Evolutionary conservation across 2,329 filamentous ascomycete species (phyloP), one percentile per base, ranked within the genome.

Genomic region (Bipolaris bicolor): DNA sequence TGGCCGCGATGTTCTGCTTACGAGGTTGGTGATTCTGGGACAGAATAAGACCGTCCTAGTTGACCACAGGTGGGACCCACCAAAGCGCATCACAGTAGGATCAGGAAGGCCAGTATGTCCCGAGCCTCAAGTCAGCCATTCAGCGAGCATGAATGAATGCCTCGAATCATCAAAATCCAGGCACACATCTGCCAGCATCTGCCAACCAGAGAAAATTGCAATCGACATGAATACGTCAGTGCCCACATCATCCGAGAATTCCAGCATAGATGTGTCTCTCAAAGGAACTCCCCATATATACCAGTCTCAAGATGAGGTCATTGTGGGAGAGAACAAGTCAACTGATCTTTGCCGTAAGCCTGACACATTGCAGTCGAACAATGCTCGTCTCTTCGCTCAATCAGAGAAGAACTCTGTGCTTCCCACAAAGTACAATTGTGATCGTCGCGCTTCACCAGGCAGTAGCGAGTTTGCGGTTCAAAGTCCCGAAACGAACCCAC

Each of bases 1-100:
- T 31, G 36, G 7, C 7, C 9, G 44, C 29, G 51, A 47, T n/a
- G 18, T 64, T 15, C 11, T 49, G 0, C 5, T 72, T 18, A 58
- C 39, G 7, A 63, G 64, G 11, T 56, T 72, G 3, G 50, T 69
- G 1, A 60, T 73, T 11, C 61, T 47, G 6, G 65, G 65, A 5
- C 52, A 56, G n/a, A 22, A 61, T 16, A 57, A 58, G 7, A 37
- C 34, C 1, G n/a, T 31, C 6, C 15, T 73, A 6, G 45, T 74
- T 3, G 67, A 73, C 37, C 64, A 65, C 41, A 39, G 26, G 5
- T 71, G 67, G 64, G 22, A 47, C 1, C 37, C 47, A 20, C 37
- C 62, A 7, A 62, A 62, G 29, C 48, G 43, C n/a, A 39, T 71
- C 1, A 11, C 31, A 13, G 5, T 40, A 6, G 46, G 40, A 26